Evolutionary conservation across 1,284 basidiomycete genomes (phyloP).

Genomic region (Coniferiporia weirii): DNA sequence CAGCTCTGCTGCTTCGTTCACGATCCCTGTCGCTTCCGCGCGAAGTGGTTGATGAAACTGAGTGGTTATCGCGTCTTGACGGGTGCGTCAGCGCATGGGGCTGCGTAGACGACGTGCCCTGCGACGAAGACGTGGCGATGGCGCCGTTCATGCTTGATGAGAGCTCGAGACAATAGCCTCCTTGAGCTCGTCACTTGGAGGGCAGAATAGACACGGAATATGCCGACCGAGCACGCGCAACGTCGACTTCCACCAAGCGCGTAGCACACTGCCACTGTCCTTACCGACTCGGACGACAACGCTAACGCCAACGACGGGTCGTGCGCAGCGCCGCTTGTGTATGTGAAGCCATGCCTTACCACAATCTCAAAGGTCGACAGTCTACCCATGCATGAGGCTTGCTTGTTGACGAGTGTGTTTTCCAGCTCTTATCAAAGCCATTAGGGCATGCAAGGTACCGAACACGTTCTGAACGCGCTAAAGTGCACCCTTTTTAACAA

Average conservation of each 20-base stretch:
- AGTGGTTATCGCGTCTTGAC: slow-evolving; percentile 41
- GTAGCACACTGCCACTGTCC: background rate
- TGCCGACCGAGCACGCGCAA: background rate
- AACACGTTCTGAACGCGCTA: slow-evolving; percentile 21
- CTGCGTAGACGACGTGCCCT: slow-evolving; percentile 4
- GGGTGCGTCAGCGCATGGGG: slow-evolving; percentile 25
- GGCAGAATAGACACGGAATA: background rate
- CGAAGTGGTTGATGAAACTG: slow-evolving; percentile 36
- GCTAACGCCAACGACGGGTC: background rate
- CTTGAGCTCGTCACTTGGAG: background rate
- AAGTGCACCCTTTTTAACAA: slow-evolving; percentile 19
- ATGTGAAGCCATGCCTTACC: slow-evolving; percentile 62
- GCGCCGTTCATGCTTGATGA: slow-evolving; percentile 1
- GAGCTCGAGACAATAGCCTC: background rate
- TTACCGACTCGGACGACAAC: background rate
- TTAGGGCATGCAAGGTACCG: slow-evolving; percentile 83
- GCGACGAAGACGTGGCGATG: background rate
- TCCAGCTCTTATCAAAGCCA: slow-evolving; percentile 89
- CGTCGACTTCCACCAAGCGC: background rate
- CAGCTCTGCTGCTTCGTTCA: slow-evolving; percentile 20
- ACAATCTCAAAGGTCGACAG: slow-evolving; percentile 82
- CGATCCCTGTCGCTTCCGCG: slow-evolving; percentile 28
- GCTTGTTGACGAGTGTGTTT: background rate
- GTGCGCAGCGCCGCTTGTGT: background rate
- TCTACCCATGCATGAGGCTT: background rate